Evolutionary conservation across 441 rosid species (phyloP), one percentile per base, ranked within the genome.

Genomic region (Metrosideros polymorpha): DNA sequence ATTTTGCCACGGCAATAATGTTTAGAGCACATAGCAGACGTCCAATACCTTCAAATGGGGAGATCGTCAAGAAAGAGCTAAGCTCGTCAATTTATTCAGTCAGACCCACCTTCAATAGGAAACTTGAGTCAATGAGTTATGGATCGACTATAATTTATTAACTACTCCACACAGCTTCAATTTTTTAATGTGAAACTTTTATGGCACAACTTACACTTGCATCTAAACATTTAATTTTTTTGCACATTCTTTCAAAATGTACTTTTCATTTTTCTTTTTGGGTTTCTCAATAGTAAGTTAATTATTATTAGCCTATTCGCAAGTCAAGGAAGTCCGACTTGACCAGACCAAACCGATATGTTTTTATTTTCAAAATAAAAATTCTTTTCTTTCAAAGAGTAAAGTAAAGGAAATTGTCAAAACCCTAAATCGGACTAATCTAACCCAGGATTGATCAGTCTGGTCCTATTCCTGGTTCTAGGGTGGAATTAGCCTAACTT

Each of bases 121-220:
- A 56, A 12, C 17, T 56, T 56, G 27, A 27, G 3, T 7, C 2
- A 25, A 56, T 56, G n/a, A 27, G 2, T 27, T 56, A 56, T 56
- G 30, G 0, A 0, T 25, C 0, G 12, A 56, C 3, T n/a, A n/a
- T n/a, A n/a, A n/a, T n/a, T n/a, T n/a, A n/a, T 56, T n/a, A 56
- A 56, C 13, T 57, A 57, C 18, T 56, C 7, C 7, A n/a, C 32
- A n/a, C 0, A 2, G 12, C 29, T 27, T 56, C 17, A 27, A 56
- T 56, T 14, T 0, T 56, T 56, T 12, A 6, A 56, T 27, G 17
- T 56, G 63, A 56, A 27, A 56, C 4, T 56, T 6, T 56, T 27
- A 7, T 27, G 17, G n/a, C 17, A 56, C 12, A 29, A 56, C 4
- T n/a, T 15, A 2, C 17, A 56, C 3, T 30, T 2, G 0, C 30